Evolutionary conservation across 768 basidiomycete species (phyloP), one percentile per base, ranked within the genome.

Genomic region (Leccinum broughii): DNA sequence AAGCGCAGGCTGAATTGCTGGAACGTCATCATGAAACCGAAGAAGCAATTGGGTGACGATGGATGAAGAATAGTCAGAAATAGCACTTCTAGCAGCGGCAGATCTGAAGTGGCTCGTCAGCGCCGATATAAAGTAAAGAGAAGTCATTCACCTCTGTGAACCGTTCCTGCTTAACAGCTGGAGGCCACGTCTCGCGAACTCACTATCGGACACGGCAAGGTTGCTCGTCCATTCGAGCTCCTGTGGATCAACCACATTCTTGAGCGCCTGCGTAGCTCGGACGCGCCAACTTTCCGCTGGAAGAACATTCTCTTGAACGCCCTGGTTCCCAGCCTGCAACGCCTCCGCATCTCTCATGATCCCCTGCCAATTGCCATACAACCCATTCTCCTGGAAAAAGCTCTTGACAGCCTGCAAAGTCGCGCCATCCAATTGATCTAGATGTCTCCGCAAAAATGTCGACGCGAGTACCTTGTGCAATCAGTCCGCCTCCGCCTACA

Each of bases 171-270:
- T 72, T 15, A 89, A 67, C 48, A 82, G 79, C n/a, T 76, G 69
- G 1, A 89, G 62, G 6, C 81, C 80, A 34, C 78, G 77, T 34
- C 70, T 60, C 22, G 77, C 75, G 51, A 81, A 83, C 17, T 80
- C 70, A 6, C 70, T 64, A 41, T 83, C 79, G 2, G 77, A 64
- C 20, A 80, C 66, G 9, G 67, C 70, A 48, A 77, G 76, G 51
- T 85, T 81, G 26, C 82, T 82, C 79, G 83, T 84, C 87, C 85
- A 88, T 13, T 75, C 66, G 7, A 83, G 64, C 2, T 77, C 68
- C 58, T 81, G 78, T 20, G 82, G 80, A 56, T 75, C 64, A 20
- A 84, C 74, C 46, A 88, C 74, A 1, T 75, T 70, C 22, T 79
- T 66, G 10, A 77, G 63, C 26, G 62, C 60, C 66, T 71, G 28